Base-by-base conservation (phyloP, 352 stramenopile genomes). In the Thalassiosira ordinaria region DNA sequence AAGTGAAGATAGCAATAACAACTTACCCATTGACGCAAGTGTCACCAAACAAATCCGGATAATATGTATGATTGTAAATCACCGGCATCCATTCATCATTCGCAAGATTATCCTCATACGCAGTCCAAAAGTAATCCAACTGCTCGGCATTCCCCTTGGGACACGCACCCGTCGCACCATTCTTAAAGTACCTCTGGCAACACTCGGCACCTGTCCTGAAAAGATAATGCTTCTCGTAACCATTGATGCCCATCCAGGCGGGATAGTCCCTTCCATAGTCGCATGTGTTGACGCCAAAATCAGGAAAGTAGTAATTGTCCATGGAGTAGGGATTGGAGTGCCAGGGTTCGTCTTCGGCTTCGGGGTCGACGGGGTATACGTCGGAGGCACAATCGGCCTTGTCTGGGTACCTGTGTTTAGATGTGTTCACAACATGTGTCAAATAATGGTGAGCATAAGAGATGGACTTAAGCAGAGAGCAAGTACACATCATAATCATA, bases 241-340 rank as follows among this genome's bases (percentile, higher is more conserved):
- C 52, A 35, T 67, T 46, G 26, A 64, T 18, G 18, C 49, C 71
- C 71, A 80, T 78, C 65, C 74, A 78, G 11, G 74, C 65, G 26
- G 74, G 74, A 67, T 82, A 82, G 39, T 82, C 60, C 35, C 66
- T n/a, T 41, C 74, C 74, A 63, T 52, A 64, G 5, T 49, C 24
- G 33, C 60, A 68, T 26, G 1, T 66, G 26, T 66, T 75, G n/a
- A 41, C 0, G 29, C 33, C 27, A 44, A 80, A 80, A 35, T 80
- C 61, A 4, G 71, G 71, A 62, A 72, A 78, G 47, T 71, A 78
- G 57, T 71, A 78, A 22, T 72, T 65, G 27, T 26, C 24, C 49
- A 55, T 6, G 18, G 46, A 27, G 31, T 70, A 70, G 3, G 44
- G 68, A 20, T n/a, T 16, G 13, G 7, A 49, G 20, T 56, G 31